Conservation (phyloP, 2,329 filamentous ascomycete genomes). For the Endoconidiophora polonica region DNA sequence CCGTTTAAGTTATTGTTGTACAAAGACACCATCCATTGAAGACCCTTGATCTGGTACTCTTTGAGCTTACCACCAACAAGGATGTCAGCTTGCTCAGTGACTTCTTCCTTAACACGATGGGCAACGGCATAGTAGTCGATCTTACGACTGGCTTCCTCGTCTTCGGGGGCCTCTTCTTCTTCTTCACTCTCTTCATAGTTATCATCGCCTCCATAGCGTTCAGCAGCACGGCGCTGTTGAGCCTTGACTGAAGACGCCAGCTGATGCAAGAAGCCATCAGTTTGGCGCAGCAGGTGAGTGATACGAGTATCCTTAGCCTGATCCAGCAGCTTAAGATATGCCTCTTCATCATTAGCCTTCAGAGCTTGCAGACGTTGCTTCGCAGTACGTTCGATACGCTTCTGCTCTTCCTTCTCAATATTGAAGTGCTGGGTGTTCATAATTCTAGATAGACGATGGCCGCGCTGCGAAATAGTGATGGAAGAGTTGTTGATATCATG, state of each 20-base stretch:
- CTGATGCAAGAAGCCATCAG: conserved; percentile 91
- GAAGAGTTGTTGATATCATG: conserved; percentile 58
- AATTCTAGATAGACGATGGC: conserved; percentile 71
- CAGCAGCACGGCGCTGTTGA: conserved; percentile 70
- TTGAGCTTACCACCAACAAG: conserved; percentile 86
- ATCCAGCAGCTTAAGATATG: conserved; percentile 91
- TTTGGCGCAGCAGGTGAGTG: conserved; percentile 89
- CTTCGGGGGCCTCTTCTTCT: conserved; percentile 49
- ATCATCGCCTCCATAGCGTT: conserved; percentile 63
- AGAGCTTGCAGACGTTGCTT: conserved; percentile 98
- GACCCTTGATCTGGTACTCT: conserved; percentile 94
- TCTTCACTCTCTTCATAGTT: conserved; percentile 35
- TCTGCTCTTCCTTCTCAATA: conserved; percentile 98
- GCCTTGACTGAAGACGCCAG: conserved; percentile 86
- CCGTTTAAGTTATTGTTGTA: conserved; percentile 99
- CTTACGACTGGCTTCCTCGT: conserved; percentile 56
- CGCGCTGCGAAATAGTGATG: conserved; percentile 51
- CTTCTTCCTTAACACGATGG: conserved; percentile 86
- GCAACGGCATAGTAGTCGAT: conserved; percentile 98
- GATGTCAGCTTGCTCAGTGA: conserved; percentile 65
- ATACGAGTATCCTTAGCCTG: conserved; percentile 99
- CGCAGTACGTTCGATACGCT: conserved; percentile 88
- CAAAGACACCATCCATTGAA: conserved; percentile 98
- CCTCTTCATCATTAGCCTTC: conserved; percentile 98
- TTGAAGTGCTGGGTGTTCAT: conserved; percentile 85